These are phyloP conservation scores for Cupressus sempervirens DNA, from an alignment of 75 land plant genomes.

Conservation along the genomic window DNA sequence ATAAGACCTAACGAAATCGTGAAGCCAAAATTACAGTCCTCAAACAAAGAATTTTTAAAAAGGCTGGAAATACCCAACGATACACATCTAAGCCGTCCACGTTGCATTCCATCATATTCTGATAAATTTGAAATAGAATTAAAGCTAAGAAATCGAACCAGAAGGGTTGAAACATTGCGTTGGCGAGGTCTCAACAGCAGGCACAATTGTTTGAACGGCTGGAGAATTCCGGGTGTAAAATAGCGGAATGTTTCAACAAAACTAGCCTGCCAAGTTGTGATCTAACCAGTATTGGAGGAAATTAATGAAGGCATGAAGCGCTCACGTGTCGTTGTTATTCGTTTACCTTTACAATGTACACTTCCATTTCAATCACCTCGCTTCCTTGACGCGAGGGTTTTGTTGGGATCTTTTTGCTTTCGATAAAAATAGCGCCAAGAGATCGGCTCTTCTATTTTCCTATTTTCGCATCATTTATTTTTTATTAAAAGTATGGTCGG, in stretches of 20 bases:
- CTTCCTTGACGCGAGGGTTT: no score
- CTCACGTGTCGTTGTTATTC: background rate
- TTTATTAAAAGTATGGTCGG: no score
- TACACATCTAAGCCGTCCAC: no score
- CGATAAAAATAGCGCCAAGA: no score
- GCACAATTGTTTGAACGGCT: background rate
- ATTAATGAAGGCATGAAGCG: background rate
- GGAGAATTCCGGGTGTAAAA: background rate
- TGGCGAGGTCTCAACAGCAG: background rate
- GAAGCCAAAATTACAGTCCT: background rate
- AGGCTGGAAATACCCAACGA: no score
- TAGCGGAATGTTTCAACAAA: background rate
- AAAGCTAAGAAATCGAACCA: background rate
- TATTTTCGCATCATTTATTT: no score
- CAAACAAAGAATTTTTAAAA: no score
- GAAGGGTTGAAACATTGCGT: slow-evolving; percentile 13
- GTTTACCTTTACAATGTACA: no score
- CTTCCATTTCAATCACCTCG: no score
- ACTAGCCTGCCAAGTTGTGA: background rate
- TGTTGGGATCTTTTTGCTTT: no score
- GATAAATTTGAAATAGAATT: background rate
- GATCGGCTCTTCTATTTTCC: no score
- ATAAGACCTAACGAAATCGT: background rate
- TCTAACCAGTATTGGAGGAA: background rate
- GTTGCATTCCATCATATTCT: background rate